Evolutionary conservation across 2,329 filamentous ascomycete species (phyloP), one percentile per base, ranked within the genome.

Genomic region (Geosmithia flava): DNA sequence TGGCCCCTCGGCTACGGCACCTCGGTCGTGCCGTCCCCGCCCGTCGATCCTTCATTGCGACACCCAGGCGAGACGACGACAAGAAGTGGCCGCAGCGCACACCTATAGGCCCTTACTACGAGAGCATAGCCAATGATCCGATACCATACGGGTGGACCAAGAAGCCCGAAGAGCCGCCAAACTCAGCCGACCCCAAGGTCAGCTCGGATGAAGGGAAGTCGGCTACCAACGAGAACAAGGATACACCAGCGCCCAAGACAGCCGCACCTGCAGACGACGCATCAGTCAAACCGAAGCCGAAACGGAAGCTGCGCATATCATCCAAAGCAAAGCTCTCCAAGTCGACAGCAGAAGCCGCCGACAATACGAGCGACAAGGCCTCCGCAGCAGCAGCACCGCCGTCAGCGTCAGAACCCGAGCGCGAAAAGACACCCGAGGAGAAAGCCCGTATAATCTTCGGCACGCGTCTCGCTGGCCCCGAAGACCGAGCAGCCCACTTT

Each of bases 391-490:
- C 47, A 17, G 44, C 47, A 19, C 51, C 49, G 3, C 49, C 50
- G 8, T 46, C 49, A 20, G 37, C 54, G 5, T 53, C 56, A 7
- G 37, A 46, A 3, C 39, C 56, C 16, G 67, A 69, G 2, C 68
- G 68, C 48, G 69, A 72, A 2, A 63, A 70, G 17, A 72, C 72
- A 46, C 71, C 68, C 16, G 60, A 80, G 54, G 71, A 78, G 48
- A 75, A 71, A 40, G 71, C 79, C 20, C 70, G 80, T 43, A 79
- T 94, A 57, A 75, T 96, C 30, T 96, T 98, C 59, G 88, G 89
- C 19, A 85, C 86, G 7, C 78, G 82, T 8, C 75, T 93, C 15
- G 80, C 83, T 20, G 86, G 85, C 1, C 86, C 89, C 1, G 75
- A 76, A 39, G 82, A 88, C 58, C 74, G 84, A 41, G 75, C 75